Evolutionary conservation across 2,329 filamentous ascomycete species (phyloP).

Genomic region (Kalmusia sp.): DNA sequence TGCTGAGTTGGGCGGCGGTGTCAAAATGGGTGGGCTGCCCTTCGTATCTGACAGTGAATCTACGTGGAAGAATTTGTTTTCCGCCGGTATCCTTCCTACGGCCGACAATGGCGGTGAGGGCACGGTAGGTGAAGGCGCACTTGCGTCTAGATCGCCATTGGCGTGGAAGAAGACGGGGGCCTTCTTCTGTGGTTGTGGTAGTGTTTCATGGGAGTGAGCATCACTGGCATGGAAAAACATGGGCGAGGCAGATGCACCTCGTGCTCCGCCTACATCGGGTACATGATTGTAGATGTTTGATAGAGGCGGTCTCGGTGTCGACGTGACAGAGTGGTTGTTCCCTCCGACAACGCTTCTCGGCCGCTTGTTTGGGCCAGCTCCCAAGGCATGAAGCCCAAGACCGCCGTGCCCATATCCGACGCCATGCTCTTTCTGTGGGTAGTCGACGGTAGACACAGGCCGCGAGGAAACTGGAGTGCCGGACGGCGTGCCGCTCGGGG

Average conservation of each 20-base stretch:
- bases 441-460: conserved; percentile 40
- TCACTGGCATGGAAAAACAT: conserved; percentile 96
- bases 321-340: conserved; percentile 24
- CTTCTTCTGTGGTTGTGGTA: conserved; percentile 49
- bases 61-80: conserved; percentile 76
- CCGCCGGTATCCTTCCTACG: conserved; percentile 30
- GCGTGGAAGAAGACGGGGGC: conserved; percentile 59
- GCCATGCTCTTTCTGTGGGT: conserved; percentile 34
- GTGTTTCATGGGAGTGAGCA: conserved; percentile 52
- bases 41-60: conserved; percentile 58
- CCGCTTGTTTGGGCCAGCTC: conserved; percentile 30
- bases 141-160: conserved; percentile 55
- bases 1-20: conserved; percentile 34
- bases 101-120: conserved; percentile 47
- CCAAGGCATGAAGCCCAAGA: conserved; percentile 27
- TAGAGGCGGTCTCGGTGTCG: conserved; percentile 32
- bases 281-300: conserved; percentile 32
- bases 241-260: conserved; percentile 51
- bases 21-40: conserved; percentile 38
- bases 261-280: conserved; percentile 29
- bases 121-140: conserved; percentile 19
- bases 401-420: conserved; percentile 29
- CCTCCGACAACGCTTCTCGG: conserved; percentile 49
- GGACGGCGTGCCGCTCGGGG: conserved; percentile 68
- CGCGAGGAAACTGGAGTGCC: conserved; percentile 46